These are phyloP conservation scores for Yamadazyma sp. DNA, from an alignment of 805 yeast species.

Conservation along the genomic window DNA sequence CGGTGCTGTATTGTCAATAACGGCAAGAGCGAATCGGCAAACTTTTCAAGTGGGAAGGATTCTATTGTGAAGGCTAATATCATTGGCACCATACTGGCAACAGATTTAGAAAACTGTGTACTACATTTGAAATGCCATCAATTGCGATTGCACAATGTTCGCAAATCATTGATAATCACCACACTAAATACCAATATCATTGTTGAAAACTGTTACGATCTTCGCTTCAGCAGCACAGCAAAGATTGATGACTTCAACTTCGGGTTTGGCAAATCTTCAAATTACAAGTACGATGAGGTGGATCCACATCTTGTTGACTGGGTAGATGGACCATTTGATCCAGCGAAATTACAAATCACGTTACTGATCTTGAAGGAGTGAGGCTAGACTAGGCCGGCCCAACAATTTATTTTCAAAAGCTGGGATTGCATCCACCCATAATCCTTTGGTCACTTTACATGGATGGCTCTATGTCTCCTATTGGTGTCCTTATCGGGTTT, in stretches of 20 bases:
- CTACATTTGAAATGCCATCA: constrained; percentile 30
- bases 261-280: constrained; percentile 2
- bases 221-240: constrained; percentile 14
- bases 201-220: constrained; percentile 28
- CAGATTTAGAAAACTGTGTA: constrained; percentile 19
- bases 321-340: constrained; percentile 2
- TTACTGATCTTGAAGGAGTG: no score
- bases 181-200: constrained; percentile 24
- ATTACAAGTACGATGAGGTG: constrained; percentile 1
- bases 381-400: no score
- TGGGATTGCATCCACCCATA: no score
- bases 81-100: constrained; percentile 33
- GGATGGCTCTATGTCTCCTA: no score
- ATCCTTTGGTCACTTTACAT: no score
- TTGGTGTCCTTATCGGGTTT: no score
- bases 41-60: constrained; percentile 19
- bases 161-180: constrained; percentile 19
- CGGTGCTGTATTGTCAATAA: constrained; percentile 8
- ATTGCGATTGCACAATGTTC: constrained; percentile 26
- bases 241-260: constrained; percentile 32
- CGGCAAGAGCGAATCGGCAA: constrained; percentile 22
- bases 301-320: constrained; percentile 4
- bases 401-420: no score
- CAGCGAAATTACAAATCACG: background rate
- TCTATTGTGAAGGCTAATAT: constrained; percentile 20